A percentile compares a stretch with the other conserved stretches of the same genome.
phyloP scores from a whole-genome alignment of 495 filamentous ascomycete genomes.

The Penicillium angulare region DNA sequence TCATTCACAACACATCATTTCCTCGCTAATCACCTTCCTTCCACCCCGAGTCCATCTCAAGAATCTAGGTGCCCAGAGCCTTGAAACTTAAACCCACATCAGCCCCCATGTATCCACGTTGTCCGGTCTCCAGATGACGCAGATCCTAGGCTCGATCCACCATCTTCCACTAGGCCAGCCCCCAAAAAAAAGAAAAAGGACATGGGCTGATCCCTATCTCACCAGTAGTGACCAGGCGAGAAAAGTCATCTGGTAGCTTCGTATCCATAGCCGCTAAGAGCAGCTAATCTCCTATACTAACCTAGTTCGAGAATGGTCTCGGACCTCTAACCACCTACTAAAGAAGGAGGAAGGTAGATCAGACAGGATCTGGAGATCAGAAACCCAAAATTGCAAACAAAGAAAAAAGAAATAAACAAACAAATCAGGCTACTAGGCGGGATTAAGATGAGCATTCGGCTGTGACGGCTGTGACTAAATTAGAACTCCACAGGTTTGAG shows the following conservation, averaged over 20 bases:
- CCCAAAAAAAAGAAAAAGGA: background rate
- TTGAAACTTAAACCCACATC: background rate
- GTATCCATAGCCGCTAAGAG: background rate
- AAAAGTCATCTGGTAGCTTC: background rate
- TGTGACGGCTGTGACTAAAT: too few species aligned
- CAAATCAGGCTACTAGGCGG: too few species aligned
- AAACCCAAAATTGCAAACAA: background rate
- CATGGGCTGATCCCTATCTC: background rate
- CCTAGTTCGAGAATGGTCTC: background rate
- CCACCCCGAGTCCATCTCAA: too few species aligned
- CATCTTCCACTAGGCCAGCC: background rate
- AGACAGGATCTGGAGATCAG: background rate
- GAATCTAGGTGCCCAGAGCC: too few species aligned
- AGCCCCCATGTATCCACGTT: background rate
- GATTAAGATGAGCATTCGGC: too few species aligned
- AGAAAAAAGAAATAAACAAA: background rate
- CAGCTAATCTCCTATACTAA: background rate
- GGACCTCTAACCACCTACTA: background rate
- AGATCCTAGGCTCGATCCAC: background rate
- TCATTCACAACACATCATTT: too few species aligned
- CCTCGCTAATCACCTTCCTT: too few species aligned
- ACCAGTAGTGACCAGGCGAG: background rate
- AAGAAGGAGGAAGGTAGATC: background rate
- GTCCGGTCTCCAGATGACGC: background rate
- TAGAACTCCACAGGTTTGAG: too few species aligned